A percentile compares a stretch with the other conserved stretches of the same genome.
Evolutionary conservation across 352 stramenopile genomes (phyloP).

Genomic region (Pythium coloratum): DNA sequence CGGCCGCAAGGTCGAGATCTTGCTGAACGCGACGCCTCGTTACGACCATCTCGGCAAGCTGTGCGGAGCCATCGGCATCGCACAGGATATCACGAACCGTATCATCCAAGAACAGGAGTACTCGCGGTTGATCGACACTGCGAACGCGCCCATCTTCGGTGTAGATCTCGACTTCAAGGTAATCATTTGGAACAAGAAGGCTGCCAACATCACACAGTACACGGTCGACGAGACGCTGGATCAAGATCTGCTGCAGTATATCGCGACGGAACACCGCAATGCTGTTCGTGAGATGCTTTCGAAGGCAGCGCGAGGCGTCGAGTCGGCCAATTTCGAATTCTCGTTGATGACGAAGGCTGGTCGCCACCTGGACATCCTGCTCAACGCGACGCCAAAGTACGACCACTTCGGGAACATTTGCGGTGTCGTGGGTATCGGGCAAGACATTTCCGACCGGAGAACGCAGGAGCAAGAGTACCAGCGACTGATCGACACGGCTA

Average conservation of each 20-base stretch:
- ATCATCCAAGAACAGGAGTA: slow-evolving; percentile 73
- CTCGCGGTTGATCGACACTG: slow-evolving; percentile 60
- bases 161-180: background rate
- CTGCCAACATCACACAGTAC: background rate
- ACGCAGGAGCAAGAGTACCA: slow-evolving; percentile 75
- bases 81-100: slow-evolving; percentile 55
- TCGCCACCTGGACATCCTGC: background rate
- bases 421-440: slow-evolving; percentile 64
- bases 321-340: slow-evolving; percentile 1
- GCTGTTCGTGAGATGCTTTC: background rate
- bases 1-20: slow-evolving; percentile 33
- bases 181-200: background rate
- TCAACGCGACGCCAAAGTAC: background rate
- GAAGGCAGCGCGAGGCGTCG: background rate
- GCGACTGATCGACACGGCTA: slow-evolving; percentile 74
- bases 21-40: slow-evolving; percentile 43
- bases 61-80: slow-evolving; percentile 55
- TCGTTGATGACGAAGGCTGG: background rate
- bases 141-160: slow-evolving; percentile 33
- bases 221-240: background rate
- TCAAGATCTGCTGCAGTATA: background rate
- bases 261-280: background rate
- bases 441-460: slow-evolving; percentile 66
- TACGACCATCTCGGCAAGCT: slow-evolving; percentile 34
- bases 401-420: slow-evolving; percentile 53